Evolutionary conservation across 2,329 filamentous ascomycete genomes (phyloP).

Genomic region (Cryoendolithus antarcticus): DNA sequence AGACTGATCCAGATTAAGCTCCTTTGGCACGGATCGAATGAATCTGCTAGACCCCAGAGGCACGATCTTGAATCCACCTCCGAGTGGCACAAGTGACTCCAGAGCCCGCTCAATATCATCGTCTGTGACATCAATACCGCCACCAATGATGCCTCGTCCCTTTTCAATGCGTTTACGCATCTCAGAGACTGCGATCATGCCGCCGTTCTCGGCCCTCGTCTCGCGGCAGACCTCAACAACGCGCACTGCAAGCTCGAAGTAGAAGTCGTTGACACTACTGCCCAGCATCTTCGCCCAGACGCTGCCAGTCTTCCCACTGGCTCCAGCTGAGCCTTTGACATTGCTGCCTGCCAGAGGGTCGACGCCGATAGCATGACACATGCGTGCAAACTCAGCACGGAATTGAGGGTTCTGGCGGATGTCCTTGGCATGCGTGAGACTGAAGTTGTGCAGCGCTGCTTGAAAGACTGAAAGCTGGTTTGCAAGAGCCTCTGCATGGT

Average conservation of each 20-base stretch:
- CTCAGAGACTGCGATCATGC: conserved; percentile 73
- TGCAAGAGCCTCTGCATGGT: conserved; percentile 73
- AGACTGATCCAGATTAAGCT: conserved; percentile 88
- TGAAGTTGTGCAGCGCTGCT: conserved; percentile 87
- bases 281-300: conserved; percentile 92
- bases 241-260: conserved; percentile 88
- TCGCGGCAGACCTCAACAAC: conserved; percentile 86
- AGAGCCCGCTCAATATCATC: conserved; percentile 89
- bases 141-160: conserved; percentile 63
- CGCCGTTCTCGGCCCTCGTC: conserved; percentile 82
- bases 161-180: conserved; percentile 63
- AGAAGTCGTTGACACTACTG: conserved; percentile 90
- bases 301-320: conserved; percentile 45
- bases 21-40: conserved; percentile 85
- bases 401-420: conserved; percentile 93
- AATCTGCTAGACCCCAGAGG: conserved; percentile 74
- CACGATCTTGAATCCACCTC: conserved; percentile 75
- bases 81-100: conserved; percentile 72
- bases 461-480: conserved; percentile 95
- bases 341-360: conserved; percentile 65
- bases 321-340: conserved; percentile 22
- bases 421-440: conserved; percentile 84
- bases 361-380: conserved; percentile 94
- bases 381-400: conserved; percentile 91
- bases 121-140: conserved; percentile 66